These are phyloP conservation scores for Lactarius hatsudake DNA, from an alignment of 768 basidiomycete species.

Conservation along the genomic window DNA sequence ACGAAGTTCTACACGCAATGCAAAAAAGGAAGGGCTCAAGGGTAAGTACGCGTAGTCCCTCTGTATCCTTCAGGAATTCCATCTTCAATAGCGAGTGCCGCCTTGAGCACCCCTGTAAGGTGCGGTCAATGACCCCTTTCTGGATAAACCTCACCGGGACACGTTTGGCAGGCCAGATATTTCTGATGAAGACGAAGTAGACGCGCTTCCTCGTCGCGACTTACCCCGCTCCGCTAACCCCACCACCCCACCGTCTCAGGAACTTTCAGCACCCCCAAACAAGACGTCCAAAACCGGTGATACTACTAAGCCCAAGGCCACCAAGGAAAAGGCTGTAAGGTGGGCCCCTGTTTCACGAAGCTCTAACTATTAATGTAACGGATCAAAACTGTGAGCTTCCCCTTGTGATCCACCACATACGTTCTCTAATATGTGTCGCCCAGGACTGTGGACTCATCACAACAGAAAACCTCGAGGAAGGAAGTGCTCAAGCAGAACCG, in stretches of 20 bases:
- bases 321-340: conserved; percentile 20
- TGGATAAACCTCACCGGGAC: not conserved
- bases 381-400: conserved; percentile 21
- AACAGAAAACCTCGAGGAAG: conserved; percentile 14
- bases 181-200: conserved; percentile 8
- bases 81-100: not conserved
- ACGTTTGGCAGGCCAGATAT: conserved; percentile 1
- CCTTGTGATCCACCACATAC: conserved; percentile 9
- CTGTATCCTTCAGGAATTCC: not conserved
- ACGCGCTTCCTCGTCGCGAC: not conserved
- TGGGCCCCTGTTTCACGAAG: conserved; percentile 9
- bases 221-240: not conserved
- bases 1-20: conserved; percentile 43
- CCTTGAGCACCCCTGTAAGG: conserved; percentile 4
- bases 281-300: conserved; percentile 24
- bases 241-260: not conserved
- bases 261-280: conserved; percentile 27
- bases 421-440: not conserved
- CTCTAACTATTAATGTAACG: not conserved
- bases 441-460: conserved; percentile 2
- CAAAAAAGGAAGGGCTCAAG: conserved; percentile 30
- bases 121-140: not conserved
- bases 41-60: conserved; percentile 25
- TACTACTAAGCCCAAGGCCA: conserved; percentile 16
- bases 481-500: conserved; percentile 25